Conservation (phyloP, 2,329 filamentous ascomycete genomes). For the Aspergillus arachidicola region DNA sequence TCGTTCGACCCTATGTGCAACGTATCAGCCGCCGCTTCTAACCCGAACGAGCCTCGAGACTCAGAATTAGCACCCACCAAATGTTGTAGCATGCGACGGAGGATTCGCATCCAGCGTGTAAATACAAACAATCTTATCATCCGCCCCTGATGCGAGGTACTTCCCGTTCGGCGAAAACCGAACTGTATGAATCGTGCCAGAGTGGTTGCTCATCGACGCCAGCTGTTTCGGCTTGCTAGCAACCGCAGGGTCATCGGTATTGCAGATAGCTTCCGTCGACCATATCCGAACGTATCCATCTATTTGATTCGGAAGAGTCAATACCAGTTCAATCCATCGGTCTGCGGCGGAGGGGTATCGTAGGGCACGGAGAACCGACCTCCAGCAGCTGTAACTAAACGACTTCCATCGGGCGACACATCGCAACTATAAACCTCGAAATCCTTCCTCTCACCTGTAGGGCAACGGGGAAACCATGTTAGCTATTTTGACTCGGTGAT, state of each 20-base stretch:
- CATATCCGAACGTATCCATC: slow-evolving; percentile 97
- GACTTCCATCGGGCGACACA: slow-evolving; percentile 89
- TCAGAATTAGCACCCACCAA: slow-evolving; percentile 60
- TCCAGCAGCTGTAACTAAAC: slow-evolving; percentile 91
- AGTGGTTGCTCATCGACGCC: slow-evolving; percentile 97
- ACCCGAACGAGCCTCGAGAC: not conserved
- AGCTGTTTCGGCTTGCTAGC: slow-evolving; percentile 82
- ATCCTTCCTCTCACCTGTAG: slow-evolving; percentile 87
- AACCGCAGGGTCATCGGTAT: slow-evolving; percentile 71
- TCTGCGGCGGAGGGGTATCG: not conserved
- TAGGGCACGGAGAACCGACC: slow-evolving; percentile 54
- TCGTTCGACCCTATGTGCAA: slow-evolving; percentile 71
- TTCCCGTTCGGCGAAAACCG: slow-evolving; percentile 94
- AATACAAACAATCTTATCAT: slow-evolving; percentile 98
- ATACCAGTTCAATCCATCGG: not conserved
- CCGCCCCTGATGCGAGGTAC: slow-evolving; percentile 93
- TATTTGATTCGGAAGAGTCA: slow-evolving; percentile 34
- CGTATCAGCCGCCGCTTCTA: slow-evolving; percentile 6
- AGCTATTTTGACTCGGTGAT: slow-evolving; percentile 13
- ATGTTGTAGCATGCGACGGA: slow-evolving; percentile 74
- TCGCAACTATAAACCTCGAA: slow-evolving; percentile 99
- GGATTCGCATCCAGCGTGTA: slow-evolving; percentile 86
- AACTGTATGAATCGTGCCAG: slow-evolving; percentile 94
- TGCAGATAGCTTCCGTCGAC: slow-evolving; percentile 92
- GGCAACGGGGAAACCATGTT: slow-evolving; percentile 10